Percentiles rank a stretch among this genome's conserved stretches.
These are phyloP conservation scores for Aspergillus tubingensis DNA, from an alignment of 2,329 filamentous ascomycete species.

Conservation along the genomic window DNA sequence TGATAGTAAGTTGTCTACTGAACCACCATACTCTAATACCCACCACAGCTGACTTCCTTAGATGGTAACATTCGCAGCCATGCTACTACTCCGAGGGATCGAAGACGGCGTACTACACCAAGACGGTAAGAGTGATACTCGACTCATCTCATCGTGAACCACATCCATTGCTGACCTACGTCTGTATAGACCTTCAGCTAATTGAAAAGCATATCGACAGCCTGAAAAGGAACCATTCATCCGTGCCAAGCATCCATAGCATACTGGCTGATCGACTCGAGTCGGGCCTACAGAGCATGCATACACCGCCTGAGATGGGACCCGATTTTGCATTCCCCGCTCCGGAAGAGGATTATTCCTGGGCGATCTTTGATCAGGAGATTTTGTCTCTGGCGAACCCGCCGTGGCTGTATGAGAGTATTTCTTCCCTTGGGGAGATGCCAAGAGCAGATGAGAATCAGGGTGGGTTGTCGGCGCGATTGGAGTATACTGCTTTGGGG, in stretches of 20 bases:
- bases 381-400: conserved; percentile 33
- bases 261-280: conserved; percentile 29
- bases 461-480: neutral
- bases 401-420: conserved; percentile 29
- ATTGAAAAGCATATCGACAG: conserved; percentile 30
- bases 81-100: conserved; percentile 29
- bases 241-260: conserved; percentile 28
- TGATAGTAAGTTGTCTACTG: conserved; percentile 23
- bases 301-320: conserved; percentile 30
- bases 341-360: conserved; percentile 27
- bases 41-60: conserved; percentile 8
- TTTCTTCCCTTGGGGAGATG: neutral
- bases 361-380: conserved; percentile 35
- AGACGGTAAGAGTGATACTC: conserved; percentile 23
- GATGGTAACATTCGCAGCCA: conserved; percentile 35
- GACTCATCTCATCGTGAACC: neutral
- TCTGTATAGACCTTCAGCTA: conserved; percentile 24
- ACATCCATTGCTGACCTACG: neutral
- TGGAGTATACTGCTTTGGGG: neutral
- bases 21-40: too few species aligned
- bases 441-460: conserved; percentile 1
- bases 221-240: conserved; percentile 24
- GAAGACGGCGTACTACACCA: conserved; percentile 33
- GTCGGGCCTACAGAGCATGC: conserved; percentile 31
- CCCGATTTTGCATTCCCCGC: conserved; percentile 22